Conservation (phyloP, 768 basidiomycete species). For the Ramaria sp. region DNA sequence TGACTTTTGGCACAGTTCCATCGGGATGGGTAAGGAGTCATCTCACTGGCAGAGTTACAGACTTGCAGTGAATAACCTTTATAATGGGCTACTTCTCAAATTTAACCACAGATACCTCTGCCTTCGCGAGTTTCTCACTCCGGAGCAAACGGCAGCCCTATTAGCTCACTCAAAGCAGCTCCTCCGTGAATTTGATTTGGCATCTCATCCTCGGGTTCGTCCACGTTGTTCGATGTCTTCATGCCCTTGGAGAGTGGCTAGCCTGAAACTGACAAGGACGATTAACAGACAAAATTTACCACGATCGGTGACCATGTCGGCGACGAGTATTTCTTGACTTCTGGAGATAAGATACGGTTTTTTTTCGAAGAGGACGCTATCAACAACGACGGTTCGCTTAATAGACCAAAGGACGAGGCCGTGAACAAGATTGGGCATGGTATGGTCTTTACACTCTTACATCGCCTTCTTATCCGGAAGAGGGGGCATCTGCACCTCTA, state of each 20-base stretch:
- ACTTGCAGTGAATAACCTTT: background rate
- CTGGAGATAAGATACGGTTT: slow-evolving; percentile 90
- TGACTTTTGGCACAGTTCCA: slow-evolving; percentile 33
- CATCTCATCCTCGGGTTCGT: slow-evolving; percentile 71
- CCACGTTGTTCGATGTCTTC: background rate
- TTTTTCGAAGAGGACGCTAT: slow-evolving; percentile 91
- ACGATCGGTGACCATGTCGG: slow-evolving; percentile 72
- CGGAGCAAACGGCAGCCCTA: slow-evolving; percentile 49
- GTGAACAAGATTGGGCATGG: slow-evolving; percentile 97
- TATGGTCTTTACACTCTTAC: slow-evolving; percentile 20
- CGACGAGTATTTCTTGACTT: slow-evolving; percentile 86
- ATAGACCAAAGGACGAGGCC: slow-evolving; percentile 57
- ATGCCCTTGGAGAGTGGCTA: background rate
- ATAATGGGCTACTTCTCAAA: slow-evolving; percentile 6
- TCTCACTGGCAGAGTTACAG: too few species aligned
- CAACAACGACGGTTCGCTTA: slow-evolving; percentile 55
- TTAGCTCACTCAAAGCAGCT: slow-evolving; percentile 63
- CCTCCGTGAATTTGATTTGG: slow-evolving; percentile 65
- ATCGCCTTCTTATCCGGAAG: background rate
- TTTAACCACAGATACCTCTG: slow-evolving; percentile 54
- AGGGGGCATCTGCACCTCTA: background rate
- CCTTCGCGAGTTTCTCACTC: slow-evolving; percentile 58
- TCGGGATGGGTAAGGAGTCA: slow-evolving; percentile 39
- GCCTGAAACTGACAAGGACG: slow-evolving; percentile 8
- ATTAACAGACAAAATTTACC: slow-evolving; percentile 74